These are phyloP conservation scores for Parasitella parasitica DNA, from an alignment of 371 early-diverging fungal species.

Conservation along the genomic window DNA sequence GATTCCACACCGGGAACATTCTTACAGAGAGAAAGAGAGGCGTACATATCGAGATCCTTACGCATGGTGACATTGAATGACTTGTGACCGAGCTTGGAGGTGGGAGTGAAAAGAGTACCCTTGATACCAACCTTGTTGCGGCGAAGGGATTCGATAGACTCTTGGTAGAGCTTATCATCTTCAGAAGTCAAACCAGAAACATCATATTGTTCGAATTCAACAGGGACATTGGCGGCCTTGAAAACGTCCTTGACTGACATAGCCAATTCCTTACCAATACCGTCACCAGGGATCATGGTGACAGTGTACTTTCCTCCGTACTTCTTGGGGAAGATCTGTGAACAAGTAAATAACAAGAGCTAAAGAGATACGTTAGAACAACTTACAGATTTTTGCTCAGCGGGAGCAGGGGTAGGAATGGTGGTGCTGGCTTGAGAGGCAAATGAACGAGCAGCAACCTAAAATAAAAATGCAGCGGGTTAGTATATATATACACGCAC, in stretches of 20 bases:
- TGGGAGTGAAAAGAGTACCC: slow-evolving; percentile 95
- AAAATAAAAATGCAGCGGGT: not conserved
- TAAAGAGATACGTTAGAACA: not conserved
- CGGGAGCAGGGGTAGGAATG: slow-evolving; percentile 49
- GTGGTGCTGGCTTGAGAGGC: slow-evolving; percentile 41
- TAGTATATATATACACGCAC: too few species aligned
- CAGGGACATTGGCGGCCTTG: slow-evolving; percentile 87
- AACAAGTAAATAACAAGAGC: not conserved
- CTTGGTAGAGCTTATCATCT: slow-evolving; percentile 73
- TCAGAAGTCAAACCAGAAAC: slow-evolving; percentile 84
- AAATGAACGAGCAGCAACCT: slow-evolving; percentile 31
- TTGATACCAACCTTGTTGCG: slow-evolving; percentile 96
- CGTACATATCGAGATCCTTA: slow-evolving; percentile 96
- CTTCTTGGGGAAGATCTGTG: slow-evolving; percentile 45
- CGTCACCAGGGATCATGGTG: slow-evolving; percentile 97
- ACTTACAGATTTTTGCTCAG: slow-evolving; percentile 48
- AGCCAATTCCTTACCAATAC: slow-evolving; percentile 93
- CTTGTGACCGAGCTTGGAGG: slow-evolving; percentile 80
- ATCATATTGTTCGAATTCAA: slow-evolving; percentile 95
- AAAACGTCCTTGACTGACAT: slow-evolving; percentile 91
- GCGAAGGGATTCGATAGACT: slow-evolving; percentile 85
- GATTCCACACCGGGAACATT: slow-evolving; percentile 82
- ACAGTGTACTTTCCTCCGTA: slow-evolving; percentile 84
- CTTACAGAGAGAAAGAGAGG: slow-evolving; percentile 83
- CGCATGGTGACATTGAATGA: slow-evolving; percentile 95